Evolutionary conservation across 2,329 filamentous ascomycete species (phyloP).

Genomic region (Stemphylium lycopersici): DNA sequence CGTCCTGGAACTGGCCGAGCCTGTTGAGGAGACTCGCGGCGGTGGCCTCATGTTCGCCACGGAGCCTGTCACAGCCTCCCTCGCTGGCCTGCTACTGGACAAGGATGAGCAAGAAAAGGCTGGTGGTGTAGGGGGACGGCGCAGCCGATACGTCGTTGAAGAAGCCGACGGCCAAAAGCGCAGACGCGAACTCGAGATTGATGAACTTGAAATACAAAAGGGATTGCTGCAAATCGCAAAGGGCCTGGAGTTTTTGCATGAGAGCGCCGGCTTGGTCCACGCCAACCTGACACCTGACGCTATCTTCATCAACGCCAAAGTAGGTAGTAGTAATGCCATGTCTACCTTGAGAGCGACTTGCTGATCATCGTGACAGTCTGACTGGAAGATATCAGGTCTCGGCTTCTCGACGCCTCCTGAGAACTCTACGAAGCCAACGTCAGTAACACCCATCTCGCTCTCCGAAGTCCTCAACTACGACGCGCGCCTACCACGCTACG

Average conservation of each 20-base stretch:
- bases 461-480: constrained; percentile 86
- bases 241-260: constrained; percentile 91
- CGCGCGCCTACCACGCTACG: constrained; percentile 76
- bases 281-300: constrained; percentile 94
- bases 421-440: constrained; percentile 73
- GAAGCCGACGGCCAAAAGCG: constrained; percentile 73
- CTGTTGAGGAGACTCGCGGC: constrained; percentile 89
- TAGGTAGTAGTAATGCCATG: constrained; percentile 48
- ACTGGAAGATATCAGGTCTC: constrained; percentile 98
- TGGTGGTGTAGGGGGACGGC: constrained; percentile 70
- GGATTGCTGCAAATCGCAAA: constrained; percentile 91
- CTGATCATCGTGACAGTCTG: constrained; percentile 65
- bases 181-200: constrained; percentile 85
- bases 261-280: constrained; percentile 92
- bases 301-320: constrained; percentile 92
- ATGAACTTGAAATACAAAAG: constrained; percentile 97
- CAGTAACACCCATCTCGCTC: constrained; percentile 79
- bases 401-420: constrained; percentile 85
- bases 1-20: constrained; percentile 89
- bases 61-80: constrained; percentile 86
- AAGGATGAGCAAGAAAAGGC: constrained; percentile 85
- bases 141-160: constrained; percentile 81
- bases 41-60: constrained; percentile 96
- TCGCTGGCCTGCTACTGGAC: constrained; percentile 79
- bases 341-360: constrained; percentile 9